These are phyloP conservation scores for Chaetomium globosum DNA, from an alignment of 2,329 filamentous ascomycete genomes.

Conservation along the genomic window DNA sequence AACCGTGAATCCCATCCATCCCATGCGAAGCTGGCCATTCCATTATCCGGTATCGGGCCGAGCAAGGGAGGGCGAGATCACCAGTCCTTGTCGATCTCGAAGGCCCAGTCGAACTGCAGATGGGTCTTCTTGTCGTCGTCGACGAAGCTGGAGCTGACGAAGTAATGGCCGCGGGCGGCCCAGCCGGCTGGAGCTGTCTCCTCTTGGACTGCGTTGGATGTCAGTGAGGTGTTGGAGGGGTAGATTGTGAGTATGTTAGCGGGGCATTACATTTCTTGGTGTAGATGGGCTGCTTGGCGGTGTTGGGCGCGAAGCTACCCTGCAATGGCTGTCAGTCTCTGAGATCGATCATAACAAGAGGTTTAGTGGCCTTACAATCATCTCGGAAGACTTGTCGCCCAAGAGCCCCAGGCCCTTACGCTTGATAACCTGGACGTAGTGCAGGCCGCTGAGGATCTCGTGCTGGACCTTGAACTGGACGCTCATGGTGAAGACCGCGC, in stretches of 20 bases:
- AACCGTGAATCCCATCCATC: neutral
- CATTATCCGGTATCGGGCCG: neutral
- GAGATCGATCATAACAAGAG: too few species aligned
- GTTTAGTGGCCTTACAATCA: slow-evolving; percentile 84
- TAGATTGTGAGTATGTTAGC: neutral
- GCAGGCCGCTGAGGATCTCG: slow-evolving; percentile 90
- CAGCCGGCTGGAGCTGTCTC: slow-evolving; percentile 93
- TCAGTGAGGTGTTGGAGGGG: neutral
- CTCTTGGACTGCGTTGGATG: slow-evolving; percentile 45
- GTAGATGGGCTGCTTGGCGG: slow-evolving; percentile 80
- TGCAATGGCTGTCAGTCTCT: slow-evolving; percentile 43
- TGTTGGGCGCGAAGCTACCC: slow-evolving; percentile 93
- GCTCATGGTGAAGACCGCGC: slow-evolving; percentile 90
- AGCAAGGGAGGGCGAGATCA: slow-evolving; percentile 40
- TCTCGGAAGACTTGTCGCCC: slow-evolving; percentile 87
- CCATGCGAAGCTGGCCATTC: neutral
- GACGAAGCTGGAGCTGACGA: slow-evolving; percentile 84
- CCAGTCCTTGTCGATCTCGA: slow-evolving; percentile 98
- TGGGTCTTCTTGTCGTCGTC: slow-evolving; percentile 94
- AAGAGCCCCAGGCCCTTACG: slow-evolving; percentile 76
- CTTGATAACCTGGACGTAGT: slow-evolving; percentile 94
- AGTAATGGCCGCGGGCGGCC: slow-evolving; percentile 87
- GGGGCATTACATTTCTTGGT: slow-evolving; percentile 78
- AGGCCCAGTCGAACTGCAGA: slow-evolving; percentile 91
- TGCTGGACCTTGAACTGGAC: slow-evolving; percentile 95